Conservation (phyloP, 345 rosid genomes). For the Dipteronia dyeriana region DNA sequence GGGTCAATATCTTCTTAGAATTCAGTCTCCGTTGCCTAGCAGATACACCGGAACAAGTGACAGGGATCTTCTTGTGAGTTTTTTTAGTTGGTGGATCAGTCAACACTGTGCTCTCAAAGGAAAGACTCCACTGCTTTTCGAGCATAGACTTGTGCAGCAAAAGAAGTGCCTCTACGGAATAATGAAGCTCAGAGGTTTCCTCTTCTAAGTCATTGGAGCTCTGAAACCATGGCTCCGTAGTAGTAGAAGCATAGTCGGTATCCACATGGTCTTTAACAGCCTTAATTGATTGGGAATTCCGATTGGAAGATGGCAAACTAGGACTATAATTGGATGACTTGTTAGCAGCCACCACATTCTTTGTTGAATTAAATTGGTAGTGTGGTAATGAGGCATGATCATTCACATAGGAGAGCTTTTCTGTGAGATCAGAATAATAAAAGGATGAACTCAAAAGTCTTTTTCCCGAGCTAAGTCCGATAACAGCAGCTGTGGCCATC, state of each 20-base stretch:
- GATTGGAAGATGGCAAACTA: constrained; percentile 45
- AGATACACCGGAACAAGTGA: constrained; percentile 73
- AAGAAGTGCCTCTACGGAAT: constrained; percentile 74
- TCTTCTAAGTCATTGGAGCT: constrained; percentile 42
- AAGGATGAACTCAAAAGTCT: constrained; percentile 74
- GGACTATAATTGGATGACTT: constrained; percentile 56
- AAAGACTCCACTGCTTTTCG: constrained; percentile 93
- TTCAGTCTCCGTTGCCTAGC: constrained; percentile 77
- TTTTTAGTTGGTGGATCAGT: constrained; percentile 36
- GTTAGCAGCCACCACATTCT: constrained; percentile 45
- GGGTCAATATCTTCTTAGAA: constrained; percentile 42
- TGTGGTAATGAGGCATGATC: constrained; percentile 45
- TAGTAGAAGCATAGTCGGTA: constrained; percentile 40
- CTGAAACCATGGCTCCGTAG: constrained; percentile 38
- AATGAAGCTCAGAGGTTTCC: constrained; percentile 49
- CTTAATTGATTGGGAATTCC: constrained; percentile 46
- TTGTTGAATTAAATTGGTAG: constrained; percentile 44
- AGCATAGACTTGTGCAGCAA: constrained; percentile 88
- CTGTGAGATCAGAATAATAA: constrained; percentile 54
- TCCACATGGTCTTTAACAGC: constrained; percentile 65
- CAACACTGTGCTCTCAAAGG: constrained; percentile 50
- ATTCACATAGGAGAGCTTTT: constrained; percentile 44
- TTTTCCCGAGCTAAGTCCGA: constrained; percentile 79
- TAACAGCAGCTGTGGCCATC: constrained; percentile 86
- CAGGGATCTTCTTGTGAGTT: constrained; percentile 44